phyloP scores from a whole-genome alignment of 257 asterid genomes.

The Echium plantagineum region DNA sequence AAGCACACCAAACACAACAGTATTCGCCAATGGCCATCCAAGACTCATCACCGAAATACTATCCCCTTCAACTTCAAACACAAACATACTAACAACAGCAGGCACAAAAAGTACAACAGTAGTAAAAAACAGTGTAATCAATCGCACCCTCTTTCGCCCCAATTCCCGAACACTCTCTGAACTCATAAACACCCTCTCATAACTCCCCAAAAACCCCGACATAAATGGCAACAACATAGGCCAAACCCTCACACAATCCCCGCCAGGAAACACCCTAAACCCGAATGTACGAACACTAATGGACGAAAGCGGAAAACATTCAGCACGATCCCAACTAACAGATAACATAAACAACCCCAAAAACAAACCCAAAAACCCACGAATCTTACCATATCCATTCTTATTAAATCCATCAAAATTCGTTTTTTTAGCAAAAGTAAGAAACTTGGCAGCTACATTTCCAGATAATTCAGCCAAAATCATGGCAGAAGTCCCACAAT shows the following conservation, averaged over 20 bases:
- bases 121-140: slow-evolving; percentile 62
- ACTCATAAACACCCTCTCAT: slow-evolving; percentile 49
- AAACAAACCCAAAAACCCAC: slow-evolving; percentile 57
- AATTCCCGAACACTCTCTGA: slow-evolving; percentile 55
- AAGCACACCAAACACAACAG: slow-evolving; percentile 84
- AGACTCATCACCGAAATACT: slow-evolving; percentile 43
- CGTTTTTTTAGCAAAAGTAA: slow-evolving; percentile 39
- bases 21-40: slow-evolving; percentile 82
- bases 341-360: slow-evolving; percentile 56
- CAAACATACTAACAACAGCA: slow-evolving; percentile 69
- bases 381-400: slow-evolving; percentile 37
- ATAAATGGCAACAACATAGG: slow-evolving; percentile 81
- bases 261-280: slow-evolving; percentile 39
- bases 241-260: slow-evolving; percentile 66
- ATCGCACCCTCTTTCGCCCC: slow-evolving; percentile 52
- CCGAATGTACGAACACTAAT: slow-evolving; percentile 43
- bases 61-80: slow-evolving; percentile 77
- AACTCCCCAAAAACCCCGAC: slow-evolving; percentile 74
- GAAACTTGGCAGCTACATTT: slow-evolving; percentile 55
- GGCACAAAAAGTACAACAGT: slow-evolving; percentile 58
- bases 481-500: slow-evolving; percentile 89
- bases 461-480: slow-evolving; percentile 83
- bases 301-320: slow-evolving; percentile 73
- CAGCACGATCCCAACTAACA: slow-evolving; percentile 86
- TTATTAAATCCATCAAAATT: slow-evolving; percentile 14